Conservation (phyloP, 768 basidiomycete genomes). For the Basidioascus undulatus region DNA sequence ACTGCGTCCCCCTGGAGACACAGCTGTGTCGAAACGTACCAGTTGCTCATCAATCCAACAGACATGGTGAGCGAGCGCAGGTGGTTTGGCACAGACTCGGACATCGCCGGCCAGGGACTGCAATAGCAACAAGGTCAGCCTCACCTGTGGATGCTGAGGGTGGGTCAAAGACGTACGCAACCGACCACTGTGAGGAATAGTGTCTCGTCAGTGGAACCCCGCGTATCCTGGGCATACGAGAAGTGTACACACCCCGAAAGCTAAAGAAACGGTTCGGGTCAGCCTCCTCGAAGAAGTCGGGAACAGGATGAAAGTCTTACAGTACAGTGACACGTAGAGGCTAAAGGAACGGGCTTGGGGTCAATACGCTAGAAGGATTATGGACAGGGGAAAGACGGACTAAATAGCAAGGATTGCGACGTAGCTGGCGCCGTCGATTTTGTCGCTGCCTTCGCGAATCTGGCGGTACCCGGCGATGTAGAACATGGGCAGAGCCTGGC, state of each 20-base stretch:
- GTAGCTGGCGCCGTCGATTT: conserved; percentile 22
- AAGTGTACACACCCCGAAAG: too few species aligned
- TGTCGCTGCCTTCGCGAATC: conserved; percentile 17
- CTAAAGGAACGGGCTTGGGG: too few species aligned
- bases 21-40: too few species aligned
- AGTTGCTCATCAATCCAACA: conserved; percentile 23
- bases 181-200: conserved; percentile 8
- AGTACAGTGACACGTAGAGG: conserved; percentile 20
- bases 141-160: too few species aligned
- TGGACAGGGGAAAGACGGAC: too few species aligned
- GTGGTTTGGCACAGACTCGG: conserved; percentile 26
- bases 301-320: too few species aligned
- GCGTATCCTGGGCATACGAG: too few species aligned
- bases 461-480: conserved; percentile 25
- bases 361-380: too few species aligned
- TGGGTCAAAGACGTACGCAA: neutral
- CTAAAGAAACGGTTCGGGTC: too few species aligned
- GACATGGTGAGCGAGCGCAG: conserved; percentile 22
- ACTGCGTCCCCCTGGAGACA: too few species aligned
- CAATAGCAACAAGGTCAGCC: neutral
- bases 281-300: too few species aligned
- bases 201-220: too few species aligned
- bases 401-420: conserved; percentile 26
- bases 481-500: conserved; percentile 26
- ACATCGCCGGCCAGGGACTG: conserved; percentile 22